phyloP scores from a whole-genome alignment of 495 filamentous ascomycete species.

The Penicillium lividum region DNA sequence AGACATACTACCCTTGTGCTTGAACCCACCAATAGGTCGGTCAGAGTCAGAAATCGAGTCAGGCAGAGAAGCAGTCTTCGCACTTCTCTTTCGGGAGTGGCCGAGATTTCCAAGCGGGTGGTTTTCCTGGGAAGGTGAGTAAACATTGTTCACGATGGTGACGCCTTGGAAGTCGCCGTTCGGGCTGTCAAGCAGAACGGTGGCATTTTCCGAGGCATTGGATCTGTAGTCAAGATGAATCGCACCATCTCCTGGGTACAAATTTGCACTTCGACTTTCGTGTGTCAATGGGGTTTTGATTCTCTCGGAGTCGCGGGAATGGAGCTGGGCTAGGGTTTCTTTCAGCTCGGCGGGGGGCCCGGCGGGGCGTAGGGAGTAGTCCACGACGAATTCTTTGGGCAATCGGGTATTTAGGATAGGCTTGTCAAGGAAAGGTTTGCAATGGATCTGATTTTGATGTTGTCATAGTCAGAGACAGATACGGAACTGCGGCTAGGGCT shows the following conservation, averaged over 20 bases:
- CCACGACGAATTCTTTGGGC: background rate
- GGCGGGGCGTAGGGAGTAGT: background rate
- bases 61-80: constrained; percentile 28
- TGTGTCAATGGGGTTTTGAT: background rate
- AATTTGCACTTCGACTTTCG: background rate
- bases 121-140: background rate
- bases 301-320: background rate
- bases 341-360: no score
- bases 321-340: background rate
- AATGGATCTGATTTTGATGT: background rate
- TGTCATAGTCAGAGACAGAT: background rate
- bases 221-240: background rate
- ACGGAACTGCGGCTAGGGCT: background rate
- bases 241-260: background rate
- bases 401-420: background rate
- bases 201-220: background rate
- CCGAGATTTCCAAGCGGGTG: background rate
- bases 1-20: background rate
- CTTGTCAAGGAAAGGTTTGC: background rate
- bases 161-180: background rate
- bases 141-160: background rate
- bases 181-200: background rate
- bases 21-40: background rate
- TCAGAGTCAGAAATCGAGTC: constrained; percentile 24
- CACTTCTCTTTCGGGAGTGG: constrained; percentile 28